Conservation (phyloP, 192 early-diverging fungal species). For the Dimargaris verticillata region DNA sequence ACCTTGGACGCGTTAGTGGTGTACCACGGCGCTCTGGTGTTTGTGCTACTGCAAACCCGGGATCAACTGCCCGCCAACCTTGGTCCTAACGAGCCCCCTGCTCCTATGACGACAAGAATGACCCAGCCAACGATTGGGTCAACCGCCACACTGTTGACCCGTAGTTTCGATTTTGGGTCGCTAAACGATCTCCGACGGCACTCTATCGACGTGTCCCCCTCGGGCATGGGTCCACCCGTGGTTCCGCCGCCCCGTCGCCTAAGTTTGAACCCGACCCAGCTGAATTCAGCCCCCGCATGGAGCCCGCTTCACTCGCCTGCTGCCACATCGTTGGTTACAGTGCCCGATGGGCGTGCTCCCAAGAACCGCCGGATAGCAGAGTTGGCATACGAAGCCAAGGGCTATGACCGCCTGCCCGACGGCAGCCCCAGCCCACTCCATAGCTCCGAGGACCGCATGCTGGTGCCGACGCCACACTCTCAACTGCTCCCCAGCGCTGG, state of each 20-base stretch:
- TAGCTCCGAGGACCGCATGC: too few relatives aligned
- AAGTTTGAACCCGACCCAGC: constrained; percentile 3
- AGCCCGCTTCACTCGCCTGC: neutral
- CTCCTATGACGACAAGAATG: too few relatives aligned
- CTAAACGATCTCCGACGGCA: neutral
- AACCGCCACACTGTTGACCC: neutral
- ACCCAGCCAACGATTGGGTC: too few relatives aligned
- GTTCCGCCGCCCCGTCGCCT: neutral
- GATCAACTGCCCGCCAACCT: neutral
- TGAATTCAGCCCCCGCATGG: neutral
- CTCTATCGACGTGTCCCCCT: constrained; percentile 5
- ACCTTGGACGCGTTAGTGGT: neutral
- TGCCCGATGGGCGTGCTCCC: neutral
- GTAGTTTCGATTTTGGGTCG: neutral
- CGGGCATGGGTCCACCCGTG: neutral
- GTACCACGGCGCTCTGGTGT: neutral
- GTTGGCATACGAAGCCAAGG: neutral
- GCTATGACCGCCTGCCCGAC: neutral
- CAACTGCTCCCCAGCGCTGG: too few relatives aligned
- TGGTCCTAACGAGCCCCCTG: too few relatives aligned
- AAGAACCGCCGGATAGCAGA: constrained; percentile 5
- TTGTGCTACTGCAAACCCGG: neutral
- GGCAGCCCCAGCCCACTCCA: neutral
- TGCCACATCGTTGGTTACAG: neutral
- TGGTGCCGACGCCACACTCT: too few relatives aligned